phyloP scores from a whole-genome alignment of 805 yeast species.

The Schwanniomyces polymorphus region DNA sequence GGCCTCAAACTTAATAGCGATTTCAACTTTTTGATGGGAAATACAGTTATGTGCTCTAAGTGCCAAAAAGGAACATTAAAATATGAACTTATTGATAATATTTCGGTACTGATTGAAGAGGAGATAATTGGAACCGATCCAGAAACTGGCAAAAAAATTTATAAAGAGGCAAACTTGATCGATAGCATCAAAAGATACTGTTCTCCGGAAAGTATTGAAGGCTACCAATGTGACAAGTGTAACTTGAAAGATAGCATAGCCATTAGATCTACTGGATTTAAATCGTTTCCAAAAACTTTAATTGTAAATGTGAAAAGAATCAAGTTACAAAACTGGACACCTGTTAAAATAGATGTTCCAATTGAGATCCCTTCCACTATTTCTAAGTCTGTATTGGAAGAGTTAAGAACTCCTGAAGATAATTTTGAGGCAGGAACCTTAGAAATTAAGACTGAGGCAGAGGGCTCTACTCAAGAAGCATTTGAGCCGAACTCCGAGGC shows the following conservation, averaged over 20 bases:
- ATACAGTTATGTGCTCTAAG: slow-evolving; percentile 55
- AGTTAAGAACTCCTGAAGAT: slow-evolving; percentile 41
- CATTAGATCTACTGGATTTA: slow-evolving; percentile 47
- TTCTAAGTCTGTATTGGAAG: slow-evolving; percentile 40
- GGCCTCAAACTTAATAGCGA: slow-evolving; percentile 48
- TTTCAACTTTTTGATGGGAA: slow-evolving; percentile 66
- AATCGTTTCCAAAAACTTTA: slow-evolving; percentile 67
- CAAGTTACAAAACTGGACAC: slow-evolving; percentile 85
- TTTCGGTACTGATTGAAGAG: slow-evolving; percentile 60
- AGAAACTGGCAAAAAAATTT: slow-evolving; percentile 45
- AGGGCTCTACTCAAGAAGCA: slow-evolving; percentile 6
- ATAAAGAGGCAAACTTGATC: slow-evolving; percentile 48
- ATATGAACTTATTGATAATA: slow-evolving; percentile 56
- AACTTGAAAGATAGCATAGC: slow-evolving; percentile 31
- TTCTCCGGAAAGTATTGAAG: slow-evolving; percentile 56
- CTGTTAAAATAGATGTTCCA: slow-evolving; percentile 77
- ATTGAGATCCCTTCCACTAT: slow-evolving; percentile 46
- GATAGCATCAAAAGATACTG: slow-evolving; percentile 49
- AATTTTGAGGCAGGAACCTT: slow-evolving; percentile 25
- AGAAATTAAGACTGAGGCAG: slow-evolving; percentile 21
- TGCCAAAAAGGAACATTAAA: slow-evolving; percentile 65
- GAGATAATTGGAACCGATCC: slow-evolving; percentile 37
- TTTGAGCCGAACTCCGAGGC: slow-evolving; percentile 60
- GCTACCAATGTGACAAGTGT: slow-evolving; percentile 61
- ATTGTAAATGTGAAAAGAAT: slow-evolving; percentile 78